Evolutionary conservation across 1,284 basidiomycete genomes (phyloP), one percentile per base, ranked within the genome.

Genomic region (Puccinia triticina): DNA sequence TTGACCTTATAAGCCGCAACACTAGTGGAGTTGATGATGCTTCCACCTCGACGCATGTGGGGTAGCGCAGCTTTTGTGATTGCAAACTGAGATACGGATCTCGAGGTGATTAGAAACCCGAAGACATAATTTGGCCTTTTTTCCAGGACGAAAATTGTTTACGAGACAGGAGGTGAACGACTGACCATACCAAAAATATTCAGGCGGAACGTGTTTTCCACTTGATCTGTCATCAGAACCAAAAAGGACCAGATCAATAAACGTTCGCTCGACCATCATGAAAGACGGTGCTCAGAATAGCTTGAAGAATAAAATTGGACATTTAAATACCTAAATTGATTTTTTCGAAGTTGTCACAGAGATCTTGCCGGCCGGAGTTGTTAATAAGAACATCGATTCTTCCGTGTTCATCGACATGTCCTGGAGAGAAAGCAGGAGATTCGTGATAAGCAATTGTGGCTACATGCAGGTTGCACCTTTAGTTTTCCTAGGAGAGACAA

Each of bases 11-110:
- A 91, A 2, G 91, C 90, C 0, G 90, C 91, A 40, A 92, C 91
- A 14, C 89, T 90, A 8, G 90, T 89, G 11, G 90, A 90, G 86
- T 91, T 91, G 88, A 92, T 91, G 86, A 92, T 92, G 46, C 88
- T 88, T 1, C 89, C 87, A 2, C 91, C 91, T 53, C 90, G 89
- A 84, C 90, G 89, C 87, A 92, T 88, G 87, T 92, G 89, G 23
- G 91, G 90, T 11, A 91, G 84, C 7, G 91, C 89, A 82, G 87
- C 85, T 79, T 86, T 84, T 83, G 83, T 84, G 40, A 86, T 77
- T 11, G 84, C 84, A 81, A 85, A 84, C 66, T 72, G 8, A 7
- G 8, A 34, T 29, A n/a, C 16, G 43, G 26, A 75, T 55, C 48
- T 29, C 11, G 26, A 23, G 16, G 7, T 43, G 26, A 43, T 67